Conservation (phyloP, 1,284 basidiomycete genomes). For the Phylloboletellus chloephorus region DNA sequence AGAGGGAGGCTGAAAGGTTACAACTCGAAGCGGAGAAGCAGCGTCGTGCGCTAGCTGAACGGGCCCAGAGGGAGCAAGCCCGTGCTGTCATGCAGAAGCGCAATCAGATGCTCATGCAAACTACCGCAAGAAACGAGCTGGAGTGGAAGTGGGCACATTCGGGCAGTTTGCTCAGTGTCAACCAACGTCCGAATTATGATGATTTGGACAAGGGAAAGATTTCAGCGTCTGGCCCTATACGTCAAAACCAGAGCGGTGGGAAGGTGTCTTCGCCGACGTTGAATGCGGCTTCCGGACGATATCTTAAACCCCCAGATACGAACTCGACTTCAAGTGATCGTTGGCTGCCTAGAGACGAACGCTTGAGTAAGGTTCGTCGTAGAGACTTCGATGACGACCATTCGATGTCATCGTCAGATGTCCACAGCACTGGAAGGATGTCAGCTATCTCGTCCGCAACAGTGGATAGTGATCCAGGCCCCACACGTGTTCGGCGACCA, state of each 20-base stretch:
- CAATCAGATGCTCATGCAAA: constrained; percentile 63
- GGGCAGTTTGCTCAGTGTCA: constrained; percentile 33
- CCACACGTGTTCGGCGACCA: constrained; percentile 56
- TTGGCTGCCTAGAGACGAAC: constrained; percentile 51
- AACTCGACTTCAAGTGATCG: constrained; percentile 41
- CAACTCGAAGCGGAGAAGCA: constrained; percentile 86
- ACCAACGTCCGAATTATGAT: constrained; percentile 33
- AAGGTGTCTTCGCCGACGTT: constrained; percentile 41
- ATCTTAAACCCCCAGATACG: constrained; percentile 36
- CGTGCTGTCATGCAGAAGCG: constrained; percentile 95
- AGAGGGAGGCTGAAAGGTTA: constrained; percentile 85
- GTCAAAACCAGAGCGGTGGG: constrained; percentile 44
- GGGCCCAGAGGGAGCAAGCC: constrained; percentile 78
- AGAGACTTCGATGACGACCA: constrained; percentile 85
- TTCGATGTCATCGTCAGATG: constrained; percentile 82
- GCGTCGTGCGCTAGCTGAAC: constrained; percentile 73
- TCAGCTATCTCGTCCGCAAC: constrained; percentile 74
- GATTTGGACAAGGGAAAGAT: constrained; percentile 44
- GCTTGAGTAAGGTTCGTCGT: constrained; percentile 72
- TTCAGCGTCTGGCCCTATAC: constrained; percentile 52
- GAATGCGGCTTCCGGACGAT: constrained; percentile 57
- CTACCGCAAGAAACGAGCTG: constrained; percentile 45
- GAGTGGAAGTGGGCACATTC: constrained; percentile 50
- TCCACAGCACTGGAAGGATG: constrained; percentile 64
- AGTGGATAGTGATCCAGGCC: constrained; percentile 80